Percentiles rank a stretch among this genome's conserved stretches.
phyloP scores from a whole-genome alignment of 768 basidiomycete species.

The Pleurotus tuber-regium region DNA sequence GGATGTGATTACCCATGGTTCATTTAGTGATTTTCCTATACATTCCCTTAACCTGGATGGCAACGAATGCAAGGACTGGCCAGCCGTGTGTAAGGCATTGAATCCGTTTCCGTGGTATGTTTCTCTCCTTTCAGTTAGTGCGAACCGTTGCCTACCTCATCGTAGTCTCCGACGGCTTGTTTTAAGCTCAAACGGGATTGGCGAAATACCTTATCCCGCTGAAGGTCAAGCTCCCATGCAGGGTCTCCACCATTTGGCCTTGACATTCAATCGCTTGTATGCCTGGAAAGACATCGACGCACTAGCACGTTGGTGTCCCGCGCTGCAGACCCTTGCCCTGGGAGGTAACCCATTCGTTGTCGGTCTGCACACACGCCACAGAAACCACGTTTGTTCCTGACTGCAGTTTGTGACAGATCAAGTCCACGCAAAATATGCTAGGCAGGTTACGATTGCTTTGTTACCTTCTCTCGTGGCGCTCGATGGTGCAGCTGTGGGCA shows the following conservation, averaged over 20 bases:
- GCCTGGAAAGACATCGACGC: constrained; percentile 66
- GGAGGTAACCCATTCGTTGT: constrained; percentile 63
- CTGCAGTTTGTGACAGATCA: constrained; percentile 28
- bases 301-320: constrained; percentile 66
- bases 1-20: constrained; percentile 16
- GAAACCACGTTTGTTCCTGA: constrained; percentile 4
- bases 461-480: constrained; percentile 60
- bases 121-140: constrained; percentile 14
- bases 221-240: constrained; percentile 24
- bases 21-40: constrained; percentile 29
- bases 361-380: constrained; percentile 32
- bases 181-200: constrained; percentile 61
- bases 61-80: constrained; percentile 63
- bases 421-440: constrained; percentile 36
- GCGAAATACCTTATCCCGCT: constrained; percentile 42
- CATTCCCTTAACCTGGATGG: constrained; percentile 66
- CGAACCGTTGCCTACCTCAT: constrained; percentile 12
- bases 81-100: constrained; percentile 42
- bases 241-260: constrained; percentile 53
- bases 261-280: constrained; percentile 58
- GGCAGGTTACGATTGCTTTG: constrained; percentile 65
- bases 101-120: constrained; percentile 45
- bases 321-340: constrained; percentile 57
- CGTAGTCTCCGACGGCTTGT: constrained; percentile 63
- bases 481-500: constrained; percentile 63